Evolutionary conservation across 768 basidiomycete genomes (phyloP).

Genomic region (Boletus pseudopeckii): DNA sequence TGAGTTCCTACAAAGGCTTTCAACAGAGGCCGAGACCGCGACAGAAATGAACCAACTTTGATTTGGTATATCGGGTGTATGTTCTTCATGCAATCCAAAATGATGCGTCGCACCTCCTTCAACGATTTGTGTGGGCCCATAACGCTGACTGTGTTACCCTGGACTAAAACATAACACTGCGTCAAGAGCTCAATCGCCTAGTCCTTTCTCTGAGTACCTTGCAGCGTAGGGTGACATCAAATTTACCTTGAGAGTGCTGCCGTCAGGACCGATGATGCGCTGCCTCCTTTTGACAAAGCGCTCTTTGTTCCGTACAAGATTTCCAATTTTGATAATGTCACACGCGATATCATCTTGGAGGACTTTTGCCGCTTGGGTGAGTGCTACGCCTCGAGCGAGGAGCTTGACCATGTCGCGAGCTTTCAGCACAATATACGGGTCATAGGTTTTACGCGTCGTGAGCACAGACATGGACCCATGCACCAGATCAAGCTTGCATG

Average conservation of each 20-base stretch:
- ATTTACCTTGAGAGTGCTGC: slow-evolving; percentile 89
- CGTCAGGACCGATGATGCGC: slow-evolving; percentile 95
- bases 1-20: slow-evolving; percentile 67
- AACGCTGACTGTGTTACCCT: slow-evolving; percentile 96
- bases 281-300: slow-evolving; percentile 94
- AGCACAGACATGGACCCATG: slow-evolving; percentile 97
- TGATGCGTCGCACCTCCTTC: slow-evolving; percentile 93
- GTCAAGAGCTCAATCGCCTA: slow-evolving; percentile 97
- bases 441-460: slow-evolving; percentile 95
- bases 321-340: slow-evolving; percentile 98
- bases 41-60: slow-evolving; percentile 53
- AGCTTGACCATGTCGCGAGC: slow-evolving; percentile 95
- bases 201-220: slow-evolving; percentile 5
- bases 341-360: slow-evolving; percentile 87
- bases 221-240: background rate
- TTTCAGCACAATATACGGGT: slow-evolving; percentile 95
- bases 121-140: slow-evolving; percentile 96
- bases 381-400: slow-evolving; percentile 84
- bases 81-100: slow-evolving; percentile 99
- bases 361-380: slow-evolving; percentile 84
- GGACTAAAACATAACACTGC: slow-evolving; percentile 94
- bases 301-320: slow-evolving; percentile 90
- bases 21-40: background rate
- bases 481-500: slow-evolving; percentile 90
- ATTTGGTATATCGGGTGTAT: slow-evolving; percentile 99